These are phyloP conservation scores for Naganishia cerealis DNA, from an alignment of 1,284 basidiomycete genomes.

Conservation along the genomic window DNA sequence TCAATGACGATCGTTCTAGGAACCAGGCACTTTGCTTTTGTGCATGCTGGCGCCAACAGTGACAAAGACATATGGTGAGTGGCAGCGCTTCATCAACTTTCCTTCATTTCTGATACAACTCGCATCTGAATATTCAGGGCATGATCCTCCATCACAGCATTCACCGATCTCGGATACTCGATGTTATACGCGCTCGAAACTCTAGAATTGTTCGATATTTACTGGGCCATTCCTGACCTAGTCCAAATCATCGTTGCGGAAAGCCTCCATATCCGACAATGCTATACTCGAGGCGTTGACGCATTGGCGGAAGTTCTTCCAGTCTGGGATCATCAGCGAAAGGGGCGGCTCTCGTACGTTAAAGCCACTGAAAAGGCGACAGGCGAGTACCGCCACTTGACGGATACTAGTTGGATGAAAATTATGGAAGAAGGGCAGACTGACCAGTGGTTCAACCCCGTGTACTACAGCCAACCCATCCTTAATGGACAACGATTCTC, in stretches of 20 bases:
- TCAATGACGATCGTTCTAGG: conserved; percentile 26
- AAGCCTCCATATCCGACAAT: conserved; percentile 32
- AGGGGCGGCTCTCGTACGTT: neutral
- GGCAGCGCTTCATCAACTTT: neutral
- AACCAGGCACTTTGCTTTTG: conserved; percentile 17
- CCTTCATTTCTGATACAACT: neutral
- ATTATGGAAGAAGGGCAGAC: neutral
- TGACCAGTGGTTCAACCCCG: neutral
- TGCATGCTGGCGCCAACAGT: conserved; percentile 13
- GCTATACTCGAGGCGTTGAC: conserved; percentile 27
- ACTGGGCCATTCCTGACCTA: conserved; percentile 43
- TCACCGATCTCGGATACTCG: conserved; percentile 43
- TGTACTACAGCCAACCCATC: conserved; percentile 4
- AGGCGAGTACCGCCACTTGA: neutral
- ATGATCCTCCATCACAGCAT: conserved; percentile 38
- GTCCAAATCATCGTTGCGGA: conserved; percentile 44
- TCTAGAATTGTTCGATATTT: conserved; percentile 44
- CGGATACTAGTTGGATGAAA: neutral
- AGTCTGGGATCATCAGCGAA: neutral
- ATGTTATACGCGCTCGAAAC: conserved; percentile 40
- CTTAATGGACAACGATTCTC: conserved; percentile 16
- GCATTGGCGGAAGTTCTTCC: conserved; percentile 1
- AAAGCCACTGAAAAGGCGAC: neutral
- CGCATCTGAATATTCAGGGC: conserved; percentile 36
- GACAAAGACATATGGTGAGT: conserved; percentile 39